Percentiles rank a stretch among this genome's conserved stretches.
These are phyloP conservation scores for Ogataea parapolymorpha DNA, from an alignment of 805 yeast species.

Conservation along the genomic window DNA sequence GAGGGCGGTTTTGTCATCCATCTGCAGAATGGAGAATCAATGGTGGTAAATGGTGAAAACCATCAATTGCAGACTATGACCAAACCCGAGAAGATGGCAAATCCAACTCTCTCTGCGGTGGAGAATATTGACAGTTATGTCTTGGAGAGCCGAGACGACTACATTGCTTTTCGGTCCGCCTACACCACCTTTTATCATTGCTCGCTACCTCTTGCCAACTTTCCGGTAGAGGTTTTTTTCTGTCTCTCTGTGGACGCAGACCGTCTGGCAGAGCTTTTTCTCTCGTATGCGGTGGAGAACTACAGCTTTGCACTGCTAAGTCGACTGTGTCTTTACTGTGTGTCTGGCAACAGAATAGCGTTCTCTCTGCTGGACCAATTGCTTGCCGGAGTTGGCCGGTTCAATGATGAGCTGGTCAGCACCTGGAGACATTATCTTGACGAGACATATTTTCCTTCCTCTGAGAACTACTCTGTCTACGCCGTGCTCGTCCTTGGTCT, in stretches of 20 bases:
- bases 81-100: too few relatives aligned
- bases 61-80: too few relatives aligned
- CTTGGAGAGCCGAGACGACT: conserved; percentile 4
- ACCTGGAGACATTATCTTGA: conserved; percentile 9
- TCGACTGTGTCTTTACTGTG: conserved; percentile 13
- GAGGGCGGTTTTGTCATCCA: conserved; percentile 16
- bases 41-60: not conserved
- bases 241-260: conserved; percentile 5
- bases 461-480: conserved; percentile 11
- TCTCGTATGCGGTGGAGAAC: conserved; percentile 16
- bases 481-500: conserved; percentile 14
- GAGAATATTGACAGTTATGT: conserved; percentile 3
- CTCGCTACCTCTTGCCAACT: not conserved
- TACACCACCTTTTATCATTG: conserved; percentile 9
- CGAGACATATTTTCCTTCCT: conserved; percentile 2
- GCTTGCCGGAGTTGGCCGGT: conserved; percentile 14
- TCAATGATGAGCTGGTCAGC: conserved; percentile 8
- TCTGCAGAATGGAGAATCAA: conserved; percentile 17
- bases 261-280: conserved; percentile 9
- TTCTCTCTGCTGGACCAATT: conserved; percentile 14
- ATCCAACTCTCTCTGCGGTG: too few relatives aligned
- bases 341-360: conserved; percentile 4
- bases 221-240: conserved; percentile 12
- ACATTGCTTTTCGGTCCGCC: not conserved
- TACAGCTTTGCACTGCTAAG: conserved; percentile 6